A percentile compares a stretch with the other conserved stretches of the same genome.
These are phyloP conservation scores for Melampsora occidentalis DNA, from an alignment of 1,284 basidiomycete species.

Conservation along the genomic window DNA sequence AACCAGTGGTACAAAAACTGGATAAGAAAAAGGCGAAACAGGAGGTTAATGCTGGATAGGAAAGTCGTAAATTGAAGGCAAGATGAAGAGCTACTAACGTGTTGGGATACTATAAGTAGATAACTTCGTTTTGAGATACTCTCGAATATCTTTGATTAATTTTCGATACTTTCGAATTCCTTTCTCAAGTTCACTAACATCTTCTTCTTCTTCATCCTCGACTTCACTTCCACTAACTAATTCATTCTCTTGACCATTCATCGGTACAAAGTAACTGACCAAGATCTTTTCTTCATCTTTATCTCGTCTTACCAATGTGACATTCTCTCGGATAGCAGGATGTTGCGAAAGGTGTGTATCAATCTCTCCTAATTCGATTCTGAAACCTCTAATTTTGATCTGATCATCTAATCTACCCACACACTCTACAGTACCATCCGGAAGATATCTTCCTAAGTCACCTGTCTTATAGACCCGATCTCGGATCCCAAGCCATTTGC, in stretches of 20 bases:
- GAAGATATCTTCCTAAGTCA: constrained; percentile 90
- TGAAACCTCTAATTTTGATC: constrained; percentile 98
- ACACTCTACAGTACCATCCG: constrained; percentile 92
- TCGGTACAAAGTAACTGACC: constrained; percentile 96
- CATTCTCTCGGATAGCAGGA: constrained; percentile 89
- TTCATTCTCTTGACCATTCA: constrained; percentile 59
- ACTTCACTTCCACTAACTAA: constrained; percentile 65
- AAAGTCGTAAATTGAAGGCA: neutral
- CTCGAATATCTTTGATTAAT: constrained; percentile 88
- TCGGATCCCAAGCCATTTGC: constrained; percentile 89
- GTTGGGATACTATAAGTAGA: constrained; percentile 89
- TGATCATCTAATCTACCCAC: constrained; percentile 97
- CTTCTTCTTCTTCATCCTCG: constrained; percentile 63
- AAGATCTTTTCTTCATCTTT: constrained; percentile 99
- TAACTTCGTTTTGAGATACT: constrained; percentile 94
- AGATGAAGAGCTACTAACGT: constrained; percentile 57
- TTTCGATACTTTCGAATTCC: constrained; percentile 78
- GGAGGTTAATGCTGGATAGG: constrained; percentile 6
- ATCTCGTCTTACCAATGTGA: constrained; percentile 92
- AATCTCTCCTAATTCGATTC: constrained; percentile 97
- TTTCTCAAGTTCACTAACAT: constrained; percentile 62
- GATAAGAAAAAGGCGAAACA: constrained; percentile 7
- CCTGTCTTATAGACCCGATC: constrained; percentile 98
- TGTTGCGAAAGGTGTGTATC: constrained; percentile 94
- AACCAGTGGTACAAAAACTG: constrained; percentile 88